Evolutionary conservation across 1,139 yeast genomes (phyloP), one percentile per base, ranked within the genome.

Genomic region (Meyerozyma elateridarum): DNA sequence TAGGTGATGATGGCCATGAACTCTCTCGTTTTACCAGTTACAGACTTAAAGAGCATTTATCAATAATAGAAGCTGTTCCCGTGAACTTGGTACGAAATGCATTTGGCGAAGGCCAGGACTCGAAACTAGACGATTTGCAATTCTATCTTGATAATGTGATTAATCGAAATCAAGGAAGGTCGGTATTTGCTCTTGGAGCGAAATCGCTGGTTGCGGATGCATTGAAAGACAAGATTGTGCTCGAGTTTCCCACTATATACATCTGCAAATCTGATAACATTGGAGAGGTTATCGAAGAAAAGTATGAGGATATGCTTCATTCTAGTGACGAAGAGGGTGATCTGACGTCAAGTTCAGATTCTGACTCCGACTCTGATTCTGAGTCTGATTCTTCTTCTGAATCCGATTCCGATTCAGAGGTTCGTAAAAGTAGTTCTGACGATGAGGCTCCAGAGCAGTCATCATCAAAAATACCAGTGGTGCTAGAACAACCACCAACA

Each of bases 201-300:
- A 41, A 41, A 1, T 32, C 29, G 3, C 19, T 48, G 2, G 45
- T 76, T 27, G 68, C 66, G 0, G 76, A 72, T 11, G 66, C 64
- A 1, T 49, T 88, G 24, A 56, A 62, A 35, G 76, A 76, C 32
- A 66, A 69, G 36, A 66, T 79, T 0, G 85, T 88, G 0, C 59
- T 87, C 24, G 96, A 87, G 51, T 85, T 72, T 45, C 95, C 96
- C 0, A 81, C 89, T 0, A 61, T 85, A 4, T 70, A 64, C 37
- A 64, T 83, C 4, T 38, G 25, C 29, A 26, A 13, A 19, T 26
- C 34, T 8, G 26, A 40, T n/a, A 28, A 32, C 5, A 31, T 29
- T 32, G 38, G 16, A 8, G 18, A 15, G 8, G n/a, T n/a, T n/a
- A n/a, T n/a, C n/a, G n/a, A n/a, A n/a, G n/a, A n/a, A n/a, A n/a